Conservation (phyloP, 2,329 filamentous ascomycete species). For the Microsporum audouinii region DNA sequence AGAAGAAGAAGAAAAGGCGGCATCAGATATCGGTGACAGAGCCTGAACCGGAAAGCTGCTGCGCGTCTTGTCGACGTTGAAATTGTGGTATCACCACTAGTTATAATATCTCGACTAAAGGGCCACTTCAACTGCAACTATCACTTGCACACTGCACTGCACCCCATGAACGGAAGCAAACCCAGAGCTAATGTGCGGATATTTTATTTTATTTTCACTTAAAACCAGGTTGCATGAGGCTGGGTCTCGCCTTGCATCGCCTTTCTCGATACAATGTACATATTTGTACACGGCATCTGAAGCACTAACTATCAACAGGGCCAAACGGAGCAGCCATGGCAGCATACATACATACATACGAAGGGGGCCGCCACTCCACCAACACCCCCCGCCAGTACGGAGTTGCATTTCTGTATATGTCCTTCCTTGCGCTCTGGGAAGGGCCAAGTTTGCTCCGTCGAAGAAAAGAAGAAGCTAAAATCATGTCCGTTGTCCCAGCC, state of each 20-base stretch:
- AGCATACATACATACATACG: neutral
- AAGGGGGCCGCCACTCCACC: neutral
- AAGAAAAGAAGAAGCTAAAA: neutral
- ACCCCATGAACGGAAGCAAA: neutral
- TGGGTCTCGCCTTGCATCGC: neutral
- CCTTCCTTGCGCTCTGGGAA: neutral
- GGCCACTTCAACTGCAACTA: too few relatives aligned
- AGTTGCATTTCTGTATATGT: neutral
- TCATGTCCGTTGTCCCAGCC: conserved; percentile 1
- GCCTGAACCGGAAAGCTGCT: neutral
- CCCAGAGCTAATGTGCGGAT: neutral
- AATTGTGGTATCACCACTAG: neutral
- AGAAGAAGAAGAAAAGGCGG: neutral
- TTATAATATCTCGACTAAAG: too few relatives aligned
- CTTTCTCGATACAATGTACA: neutral
- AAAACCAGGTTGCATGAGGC: neutral
- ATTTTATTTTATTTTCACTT: neutral
- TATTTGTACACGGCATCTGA: neutral
- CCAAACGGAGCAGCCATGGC: neutral
- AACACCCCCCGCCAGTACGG: neutral
- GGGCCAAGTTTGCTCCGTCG: neutral
- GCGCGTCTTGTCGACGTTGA: neutral
- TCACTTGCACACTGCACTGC: neutral
- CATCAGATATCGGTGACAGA: neutral
- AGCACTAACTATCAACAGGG: neutral